Evolutionary conservation across 768 basidiomycete genomes (phyloP).

Genomic region (Leccinum obscurum): DNA sequence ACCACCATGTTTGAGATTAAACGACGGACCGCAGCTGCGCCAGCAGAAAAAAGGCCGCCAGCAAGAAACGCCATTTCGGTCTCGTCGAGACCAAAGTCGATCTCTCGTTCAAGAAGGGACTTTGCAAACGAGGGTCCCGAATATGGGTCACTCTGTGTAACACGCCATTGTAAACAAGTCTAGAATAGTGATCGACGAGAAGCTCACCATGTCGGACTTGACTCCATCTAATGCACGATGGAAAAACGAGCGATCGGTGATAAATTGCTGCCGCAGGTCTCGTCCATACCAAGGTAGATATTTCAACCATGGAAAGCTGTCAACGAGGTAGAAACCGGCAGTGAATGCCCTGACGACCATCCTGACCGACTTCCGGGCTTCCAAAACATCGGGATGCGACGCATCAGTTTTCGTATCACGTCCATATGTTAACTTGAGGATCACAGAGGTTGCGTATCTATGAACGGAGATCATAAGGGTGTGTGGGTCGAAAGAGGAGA

Average conservation of each 20-base stretch:
- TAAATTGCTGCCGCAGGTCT: constrained; percentile 51
- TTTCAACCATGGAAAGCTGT: constrained; percentile 31
- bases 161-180: background rate
- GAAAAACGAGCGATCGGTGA: constrained; percentile 48
- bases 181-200: background rate
- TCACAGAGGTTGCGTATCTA: constrained; percentile 17
- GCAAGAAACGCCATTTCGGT: constrained; percentile 33
- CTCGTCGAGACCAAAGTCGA: constrained; percentile 49
- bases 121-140: constrained; percentile 49
- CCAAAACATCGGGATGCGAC: constrained; percentile 17
- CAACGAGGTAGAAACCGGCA: constrained; percentile 32
- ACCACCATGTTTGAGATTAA: no score
- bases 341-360: no score
- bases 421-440: constrained; percentile 22
- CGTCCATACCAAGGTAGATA: constrained; percentile 60
- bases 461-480: background rate
- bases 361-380: constrained; percentile 19
- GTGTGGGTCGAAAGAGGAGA: constrained; percentile 35
- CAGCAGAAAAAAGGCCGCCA: constrained; percentile 57
- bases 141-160: constrained; percentile 5
- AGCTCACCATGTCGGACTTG: constrained; percentile 40
- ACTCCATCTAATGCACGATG: constrained; percentile 45
- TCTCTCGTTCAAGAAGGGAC: constrained; percentile 50
- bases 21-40: constrained; percentile 35
- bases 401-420: constrained; percentile 13